phyloP scores from a whole-genome alignment of 1,139 yeast species.

The Kluyveromyces marxianus region DNA sequence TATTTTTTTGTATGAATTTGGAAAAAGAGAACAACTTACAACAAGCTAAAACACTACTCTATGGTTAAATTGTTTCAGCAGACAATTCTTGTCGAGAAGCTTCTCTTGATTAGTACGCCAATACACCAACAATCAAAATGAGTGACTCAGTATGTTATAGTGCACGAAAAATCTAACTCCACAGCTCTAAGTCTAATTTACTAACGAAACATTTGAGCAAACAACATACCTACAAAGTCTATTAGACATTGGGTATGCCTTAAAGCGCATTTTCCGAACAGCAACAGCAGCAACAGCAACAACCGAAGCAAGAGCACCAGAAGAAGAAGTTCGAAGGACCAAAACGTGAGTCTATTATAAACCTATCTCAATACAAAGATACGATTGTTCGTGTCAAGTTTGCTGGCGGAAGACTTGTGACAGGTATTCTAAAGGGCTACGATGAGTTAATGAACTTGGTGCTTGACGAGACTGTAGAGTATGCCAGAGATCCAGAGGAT shows the following conservation, averaged over 20 bases:
- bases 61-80: no score
- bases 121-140: not conserved
- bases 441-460: constrained; percentile 93
- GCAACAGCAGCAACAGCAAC: constrained; percentile 14
- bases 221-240: not conserved
- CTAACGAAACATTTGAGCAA: not conserved
- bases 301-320: constrained; percentile 32
- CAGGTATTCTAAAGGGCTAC: constrained; percentile 77
- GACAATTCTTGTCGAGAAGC: no score
- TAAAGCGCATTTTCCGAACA: no score
- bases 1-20: no score
- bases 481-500: constrained; percentile 58
- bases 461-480: constrained; percentile 74
- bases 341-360: constrained; percentile 82
- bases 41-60: no score
- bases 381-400: constrained; percentile 69
- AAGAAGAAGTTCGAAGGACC: constrained; percentile 59
- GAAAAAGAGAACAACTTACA: no score
- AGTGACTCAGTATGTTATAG: constrained; percentile 1
- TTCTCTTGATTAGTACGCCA: not conserved
- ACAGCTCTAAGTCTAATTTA: not conserved
- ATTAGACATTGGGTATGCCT: no score
- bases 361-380: constrained; percentile 71
- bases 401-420: constrained; percentile 78
- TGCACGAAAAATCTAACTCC: not conserved